Evolutionary conservation across 1,284 basidiomycete genomes (phyloP).

Genomic region (Cystobasidium slooffiae): DNA sequence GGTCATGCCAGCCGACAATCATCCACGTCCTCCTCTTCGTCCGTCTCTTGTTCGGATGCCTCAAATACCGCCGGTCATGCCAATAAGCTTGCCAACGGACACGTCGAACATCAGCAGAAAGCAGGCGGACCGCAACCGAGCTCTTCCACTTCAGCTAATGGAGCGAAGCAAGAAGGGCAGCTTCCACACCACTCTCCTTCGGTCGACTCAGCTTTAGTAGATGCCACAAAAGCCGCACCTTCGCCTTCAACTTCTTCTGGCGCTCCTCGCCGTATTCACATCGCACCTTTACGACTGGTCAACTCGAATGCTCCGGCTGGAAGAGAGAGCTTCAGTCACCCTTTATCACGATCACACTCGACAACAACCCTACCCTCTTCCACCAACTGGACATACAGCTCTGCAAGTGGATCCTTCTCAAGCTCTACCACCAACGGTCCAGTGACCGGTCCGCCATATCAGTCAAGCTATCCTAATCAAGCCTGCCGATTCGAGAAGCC

Average conservation of each 20-base stretch:
- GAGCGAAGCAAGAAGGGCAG: background rate
- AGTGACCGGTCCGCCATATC: too few species aligned
- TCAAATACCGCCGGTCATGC: background rate
- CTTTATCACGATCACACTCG: too few species aligned
- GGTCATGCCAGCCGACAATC: background rate
- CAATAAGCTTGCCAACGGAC: background rate
- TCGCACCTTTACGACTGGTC: conserved; percentile 12
- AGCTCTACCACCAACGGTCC: too few species aligned
- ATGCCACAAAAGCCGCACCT: background rate
- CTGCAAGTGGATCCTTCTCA: too few species aligned
- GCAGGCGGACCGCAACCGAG: background rate
- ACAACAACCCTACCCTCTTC: too few species aligned
- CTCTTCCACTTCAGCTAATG: background rate
- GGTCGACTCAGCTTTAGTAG: background rate
- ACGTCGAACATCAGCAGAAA: background rate
- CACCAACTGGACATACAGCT: too few species aligned
- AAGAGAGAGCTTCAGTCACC: too few species aligned
- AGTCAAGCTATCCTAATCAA: too few species aligned
- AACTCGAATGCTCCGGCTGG: background rate
- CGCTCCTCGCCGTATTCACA: background rate
- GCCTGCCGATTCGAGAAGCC: too few species aligned
- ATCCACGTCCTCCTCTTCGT: background rate
- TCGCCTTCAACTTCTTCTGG: background rate
- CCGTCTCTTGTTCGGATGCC: background rate
- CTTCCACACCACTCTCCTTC: background rate